These are phyloP conservation scores for Gastrolobium villosum DNA, from an alignment of 306 rosid genomes.

Conservation along the genomic window DNA sequence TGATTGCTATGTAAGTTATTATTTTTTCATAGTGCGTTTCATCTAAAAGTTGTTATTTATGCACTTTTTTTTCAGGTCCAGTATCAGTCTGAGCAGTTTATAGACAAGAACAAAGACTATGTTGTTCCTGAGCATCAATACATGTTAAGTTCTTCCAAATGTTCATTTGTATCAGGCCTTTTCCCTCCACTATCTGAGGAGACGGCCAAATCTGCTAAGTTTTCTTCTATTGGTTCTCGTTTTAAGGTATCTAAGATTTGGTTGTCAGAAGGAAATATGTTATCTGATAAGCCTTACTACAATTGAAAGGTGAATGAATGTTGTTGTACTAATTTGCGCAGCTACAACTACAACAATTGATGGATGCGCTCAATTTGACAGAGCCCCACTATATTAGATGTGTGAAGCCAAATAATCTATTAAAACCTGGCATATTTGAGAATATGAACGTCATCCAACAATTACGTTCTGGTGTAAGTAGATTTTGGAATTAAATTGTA, in stretches of 20 bases:
- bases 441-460: conserved; percentile 80
- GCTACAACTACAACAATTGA: conserved; percentile 94
- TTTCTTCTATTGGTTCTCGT: conserved; percentile 94
- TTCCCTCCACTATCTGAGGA: conserved; percentile 87
- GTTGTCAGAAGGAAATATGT: conserved; percentile 41
- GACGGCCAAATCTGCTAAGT: conserved; percentile 80
- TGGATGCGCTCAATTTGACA: conserved; percentile 81
- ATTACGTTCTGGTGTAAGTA: conserved; percentile 89
- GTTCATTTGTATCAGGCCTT: conserved; percentile 86
- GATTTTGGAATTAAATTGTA: conserved; percentile 44
- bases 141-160: conserved; percentile 81
- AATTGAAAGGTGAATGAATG: conserved; percentile 48
- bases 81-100: conserved; percentile 87
- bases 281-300: conserved; percentile 44
- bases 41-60: conserved; percentile 41
- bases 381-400: conserved; percentile 97
- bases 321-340: conserved; percentile 59
- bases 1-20: conserved; percentile 35
- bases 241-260: conserved; percentile 72
- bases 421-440: conserved; percentile 76
- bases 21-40: conserved; percentile 25
- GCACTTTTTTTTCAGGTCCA: conserved; percentile 77
- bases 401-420: conserved; percentile 81
- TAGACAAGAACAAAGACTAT: conserved; percentile 96
- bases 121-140: conserved; percentile 97